These are phyloP conservation scores for Xylaria sp. DNA, from an alignment of 2,329 filamentous ascomycete species.

Conservation along the genomic window DNA sequence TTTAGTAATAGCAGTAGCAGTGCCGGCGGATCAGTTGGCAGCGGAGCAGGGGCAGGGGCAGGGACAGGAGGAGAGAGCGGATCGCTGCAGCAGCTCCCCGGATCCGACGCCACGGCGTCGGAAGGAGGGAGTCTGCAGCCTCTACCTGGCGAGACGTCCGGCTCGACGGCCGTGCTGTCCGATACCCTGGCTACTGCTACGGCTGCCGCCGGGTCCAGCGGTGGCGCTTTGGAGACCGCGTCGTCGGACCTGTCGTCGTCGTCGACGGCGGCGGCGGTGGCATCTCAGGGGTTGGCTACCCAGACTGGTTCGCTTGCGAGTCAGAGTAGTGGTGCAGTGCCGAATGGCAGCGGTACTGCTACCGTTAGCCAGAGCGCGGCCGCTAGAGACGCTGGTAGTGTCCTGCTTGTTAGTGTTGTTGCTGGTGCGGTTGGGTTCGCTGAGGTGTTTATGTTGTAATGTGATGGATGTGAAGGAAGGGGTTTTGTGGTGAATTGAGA, in stretches of 20 bases:
- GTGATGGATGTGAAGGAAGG: background rate
- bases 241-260: background rate
- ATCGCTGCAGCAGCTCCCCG: conserved; percentile 25
- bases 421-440: conserved; percentile 32
- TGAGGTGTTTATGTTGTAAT: conserved; percentile 33
- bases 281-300: conserved; percentile 10
- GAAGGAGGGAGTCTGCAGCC: conserved; percentile 12
- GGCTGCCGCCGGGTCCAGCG: conserved; percentile 5
- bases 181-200: conserved; percentile 14
- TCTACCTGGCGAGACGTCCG: conserved; percentile 15
- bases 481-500: background rate
- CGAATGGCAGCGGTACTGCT: background rate
- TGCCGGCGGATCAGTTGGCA: background rate
- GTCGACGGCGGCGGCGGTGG: background rate
- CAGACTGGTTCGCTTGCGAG: conserved; percentile 25
- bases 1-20: background rate
- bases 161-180: background rate
- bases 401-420: conserved; percentile 27
- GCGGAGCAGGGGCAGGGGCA: background rate
- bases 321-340: conserved; percentile 15
- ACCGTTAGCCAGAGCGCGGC: conserved; percentile 30
- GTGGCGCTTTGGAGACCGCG: background rate
- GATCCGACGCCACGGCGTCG: conserved; percentile 8
- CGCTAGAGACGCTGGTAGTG: conserved; percentile 8
- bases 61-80: background rate